Evolutionary conservation across 495 filamentous ascomycete species (phyloP).

Genomic region (Podospora pseudoanserina): DNA sequence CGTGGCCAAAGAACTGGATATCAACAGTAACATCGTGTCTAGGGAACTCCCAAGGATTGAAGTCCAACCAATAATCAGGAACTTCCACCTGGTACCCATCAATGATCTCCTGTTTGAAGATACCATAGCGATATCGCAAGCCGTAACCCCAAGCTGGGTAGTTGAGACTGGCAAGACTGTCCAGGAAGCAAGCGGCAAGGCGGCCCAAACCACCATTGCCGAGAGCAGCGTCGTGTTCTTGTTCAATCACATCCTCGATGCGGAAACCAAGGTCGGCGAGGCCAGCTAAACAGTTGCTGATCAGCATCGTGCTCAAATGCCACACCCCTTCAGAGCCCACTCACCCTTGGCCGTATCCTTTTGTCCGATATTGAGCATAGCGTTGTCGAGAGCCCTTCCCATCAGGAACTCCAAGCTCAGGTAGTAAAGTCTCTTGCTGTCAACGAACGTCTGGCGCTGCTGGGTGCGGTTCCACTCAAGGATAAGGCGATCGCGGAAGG

Average conservation of each 20-base stretch:
- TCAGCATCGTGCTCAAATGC: neutral
- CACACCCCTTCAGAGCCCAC: slow-evolving; percentile 15
- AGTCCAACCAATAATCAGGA: slow-evolving; percentile 98
- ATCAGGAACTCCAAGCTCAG: slow-evolving; percentile 95
- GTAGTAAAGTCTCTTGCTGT: slow-evolving; percentile 94
- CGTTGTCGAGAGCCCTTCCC: slow-evolving; percentile 94
- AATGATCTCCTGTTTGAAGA: slow-evolving; percentile 99
- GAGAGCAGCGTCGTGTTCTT: slow-evolving; percentile 94
- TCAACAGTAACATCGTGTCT: slow-evolving; percentile 92
- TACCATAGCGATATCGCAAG: slow-evolving; percentile 91
- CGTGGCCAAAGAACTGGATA: slow-evolving; percentile 90
- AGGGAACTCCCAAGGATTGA: slow-evolving; percentile 98
- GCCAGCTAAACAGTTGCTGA: slow-evolving; percentile 54
- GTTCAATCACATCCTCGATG: slow-evolving; percentile 89
- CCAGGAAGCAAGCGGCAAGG: slow-evolving; percentile 92
- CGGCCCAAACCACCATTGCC: slow-evolving; percentile 95
- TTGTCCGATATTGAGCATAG: slow-evolving; percentile 90
- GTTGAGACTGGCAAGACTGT: slow-evolving; percentile 90
- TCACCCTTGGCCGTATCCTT: slow-evolving; percentile 79
- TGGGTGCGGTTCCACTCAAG: slow-evolving; percentile 98
- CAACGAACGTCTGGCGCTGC: slow-evolving; percentile 85
- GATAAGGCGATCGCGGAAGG: slow-evolving; percentile 87
- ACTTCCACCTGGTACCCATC: slow-evolving; percentile 97
- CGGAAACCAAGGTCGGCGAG: slow-evolving; percentile 88
- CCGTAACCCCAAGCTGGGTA: slow-evolving; percentile 97